phyloP scores from a whole-genome alignment of 768 basidiomycete species.

The Amanita pseudoporphyria region DNA sequence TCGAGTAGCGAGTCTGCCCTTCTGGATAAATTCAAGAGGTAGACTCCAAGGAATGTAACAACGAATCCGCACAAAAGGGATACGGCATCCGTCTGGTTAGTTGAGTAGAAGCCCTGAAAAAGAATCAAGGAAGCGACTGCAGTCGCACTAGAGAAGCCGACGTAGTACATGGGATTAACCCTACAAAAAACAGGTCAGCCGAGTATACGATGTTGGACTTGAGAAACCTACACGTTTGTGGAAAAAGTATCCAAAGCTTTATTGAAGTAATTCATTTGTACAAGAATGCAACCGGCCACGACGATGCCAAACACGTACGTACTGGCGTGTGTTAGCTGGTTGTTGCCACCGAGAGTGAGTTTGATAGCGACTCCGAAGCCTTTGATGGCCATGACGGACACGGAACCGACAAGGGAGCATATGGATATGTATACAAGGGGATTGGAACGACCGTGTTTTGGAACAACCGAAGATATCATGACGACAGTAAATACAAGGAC shows the following conservation, averaged over 20 bases:
- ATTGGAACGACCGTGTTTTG: slow-evolving; percentile 77
- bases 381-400: slow-evolving; percentile 99
- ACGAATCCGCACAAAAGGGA: slow-evolving; percentile 87
- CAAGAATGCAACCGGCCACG: slow-evolving; percentile 74
- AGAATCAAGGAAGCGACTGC: slow-evolving; percentile 92
- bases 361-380: slow-evolving; percentile 97
- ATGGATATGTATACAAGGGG: slow-evolving; percentile 94
- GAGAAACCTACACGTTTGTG: slow-evolving; percentile 79
- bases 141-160: slow-evolving; percentile 90
- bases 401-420: slow-evolving; percentile 90
- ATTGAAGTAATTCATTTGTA: slow-evolving; percentile 97
- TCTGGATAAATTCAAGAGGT: slow-evolving; percentile 80
- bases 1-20: slow-evolving; percentile 30
- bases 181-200: slow-evolving; percentile 27
- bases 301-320: slow-evolving; percentile 94
- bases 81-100: slow-evolving; percentile 68
- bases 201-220: neutral
- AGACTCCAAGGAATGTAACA: slow-evolving; percentile 95
- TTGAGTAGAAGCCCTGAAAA: slow-evolving; percentile 95
- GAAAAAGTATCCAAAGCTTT: slow-evolving; percentile 96
- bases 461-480: slow-evolving; percentile 83
- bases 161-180: slow-evolving; percentile 97
- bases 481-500: slow-evolving; percentile 72
- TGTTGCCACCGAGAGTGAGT: slow-evolving; percentile 85
- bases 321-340: slow-evolving; percentile 89